phyloP scores from a whole-genome alignment of 2,329 filamentous ascomycete genomes.

The Beauveria australis region DNA sequence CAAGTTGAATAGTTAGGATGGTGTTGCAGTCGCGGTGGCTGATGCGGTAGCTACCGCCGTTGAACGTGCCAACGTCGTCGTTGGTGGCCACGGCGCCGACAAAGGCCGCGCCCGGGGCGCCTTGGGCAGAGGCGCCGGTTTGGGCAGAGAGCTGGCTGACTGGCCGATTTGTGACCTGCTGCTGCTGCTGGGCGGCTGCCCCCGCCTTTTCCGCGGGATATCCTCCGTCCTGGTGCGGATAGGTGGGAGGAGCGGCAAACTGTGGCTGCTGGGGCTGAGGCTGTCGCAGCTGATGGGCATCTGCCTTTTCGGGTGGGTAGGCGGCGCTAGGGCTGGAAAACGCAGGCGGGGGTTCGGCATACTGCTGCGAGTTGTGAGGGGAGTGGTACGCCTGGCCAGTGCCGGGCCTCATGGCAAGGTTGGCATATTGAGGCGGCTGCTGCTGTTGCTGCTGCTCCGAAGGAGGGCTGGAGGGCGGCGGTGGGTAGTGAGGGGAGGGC shows the following conservation, averaged over 20 bases:
- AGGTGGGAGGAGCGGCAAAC: constrained; percentile 14
- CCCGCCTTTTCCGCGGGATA: constrained; percentile 24
- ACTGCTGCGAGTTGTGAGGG: constrained; percentile 2
- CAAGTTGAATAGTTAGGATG: constrained; percentile 80
- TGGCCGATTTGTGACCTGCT: constrained; percentile 15
- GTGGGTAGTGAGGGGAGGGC: constrained; percentile 24
- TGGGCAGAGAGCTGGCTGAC: constrained; percentile 26
- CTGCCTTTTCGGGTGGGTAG: constrained; percentile 13
- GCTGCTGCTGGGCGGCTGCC: constrained; percentile 15
- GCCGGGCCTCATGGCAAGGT: constrained; percentile 18
- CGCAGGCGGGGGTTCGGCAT: constrained; percentile 2
- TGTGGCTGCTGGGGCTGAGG: constrained; percentile 22
- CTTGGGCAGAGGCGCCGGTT: neutral
- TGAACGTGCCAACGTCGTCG: constrained; percentile 94
- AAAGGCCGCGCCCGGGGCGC: constrained; percentile 44
- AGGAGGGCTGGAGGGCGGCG: constrained; percentile 16
- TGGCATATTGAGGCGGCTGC: constrained; percentile 16
- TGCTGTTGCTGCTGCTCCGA: constrained; percentile 15
- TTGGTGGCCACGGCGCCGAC: constrained; percentile 51
- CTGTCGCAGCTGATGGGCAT: constrained; percentile 17
- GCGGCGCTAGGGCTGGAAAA: constrained; percentile 11
- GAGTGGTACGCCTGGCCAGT: neutral
- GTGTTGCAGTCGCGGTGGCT: constrained; percentile 89
- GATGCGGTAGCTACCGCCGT: constrained; percentile 88
- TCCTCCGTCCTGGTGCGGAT: constrained; percentile 11